phyloP scores from a whole-genome alignment of 169 alveolate species.

The Eimeria acervulina region DNA sequence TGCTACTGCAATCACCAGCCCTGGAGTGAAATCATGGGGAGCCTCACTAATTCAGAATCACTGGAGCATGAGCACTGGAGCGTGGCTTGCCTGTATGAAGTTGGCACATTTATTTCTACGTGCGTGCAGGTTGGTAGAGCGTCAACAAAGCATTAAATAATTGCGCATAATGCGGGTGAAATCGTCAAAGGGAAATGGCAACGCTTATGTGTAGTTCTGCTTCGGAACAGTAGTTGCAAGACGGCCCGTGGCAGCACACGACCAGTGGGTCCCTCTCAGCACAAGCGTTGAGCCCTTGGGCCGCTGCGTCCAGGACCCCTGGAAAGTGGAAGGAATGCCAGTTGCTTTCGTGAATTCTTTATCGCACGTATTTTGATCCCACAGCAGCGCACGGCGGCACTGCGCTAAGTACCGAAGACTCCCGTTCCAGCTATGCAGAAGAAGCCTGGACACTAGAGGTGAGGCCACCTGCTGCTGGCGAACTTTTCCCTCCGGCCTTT shows the following conservation, averaged over 20 bases:
- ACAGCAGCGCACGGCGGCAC: neutral
- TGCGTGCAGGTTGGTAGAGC: neutral
- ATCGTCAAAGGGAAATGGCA: too few species aligned
- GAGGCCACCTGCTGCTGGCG: neutral
- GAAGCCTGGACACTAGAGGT: neutral
- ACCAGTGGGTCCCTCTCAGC: neutral
- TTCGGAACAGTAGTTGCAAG: neutral
- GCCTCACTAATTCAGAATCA: neutral
- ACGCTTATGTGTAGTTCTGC: too few species aligned
- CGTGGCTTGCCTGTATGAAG: neutral
- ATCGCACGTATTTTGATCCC: too few species aligned
- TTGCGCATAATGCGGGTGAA: neutral
- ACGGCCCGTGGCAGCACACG: neutral
- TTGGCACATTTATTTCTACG: neutral
- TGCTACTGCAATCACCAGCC: neutral
- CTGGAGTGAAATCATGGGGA: neutral
- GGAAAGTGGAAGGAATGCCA: too few species aligned
- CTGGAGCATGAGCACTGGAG: neutral
- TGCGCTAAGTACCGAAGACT: neutral
- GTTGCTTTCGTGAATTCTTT: too few species aligned
- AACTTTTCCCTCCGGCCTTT: neutral
- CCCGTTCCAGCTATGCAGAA: neutral
- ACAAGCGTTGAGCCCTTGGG: neutral
- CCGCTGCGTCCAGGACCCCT: neutral
- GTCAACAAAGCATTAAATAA: neutral